Evolutionary conservation across 169 alveolate genomes (phyloP).

Genomic region (Plasmodium reichenowi): DNA sequence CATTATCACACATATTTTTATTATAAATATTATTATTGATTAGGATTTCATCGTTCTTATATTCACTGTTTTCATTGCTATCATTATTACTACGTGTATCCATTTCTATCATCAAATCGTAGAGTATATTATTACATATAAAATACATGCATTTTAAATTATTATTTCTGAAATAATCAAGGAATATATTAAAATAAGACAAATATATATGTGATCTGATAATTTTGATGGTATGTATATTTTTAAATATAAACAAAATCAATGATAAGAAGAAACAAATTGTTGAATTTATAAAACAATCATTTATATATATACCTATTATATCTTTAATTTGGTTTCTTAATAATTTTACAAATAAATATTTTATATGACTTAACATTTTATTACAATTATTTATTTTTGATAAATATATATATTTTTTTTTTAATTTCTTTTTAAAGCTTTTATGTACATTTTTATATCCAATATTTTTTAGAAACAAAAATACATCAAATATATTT

Average conservation of each 20-base stretch:
- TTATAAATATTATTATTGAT: neutral
- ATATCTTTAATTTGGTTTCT: slow-evolving; percentile 25
- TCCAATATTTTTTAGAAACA: slow-evolving; percentile 32
- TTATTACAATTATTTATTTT: slow-evolving; percentile 24
- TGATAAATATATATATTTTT: slow-evolving; percentile 33
- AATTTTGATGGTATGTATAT: slow-evolving; percentile 31
- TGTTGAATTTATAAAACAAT: slow-evolving; percentile 42
- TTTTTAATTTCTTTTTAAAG: slow-evolving; percentile 41
- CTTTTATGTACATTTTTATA: slow-evolving; percentile 11
- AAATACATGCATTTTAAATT: slow-evolving; percentile 9
- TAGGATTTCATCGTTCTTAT: no score
- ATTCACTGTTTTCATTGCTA: no score
- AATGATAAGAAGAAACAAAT: slow-evolving; percentile 36
- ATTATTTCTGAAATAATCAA: slow-evolving; percentile 23
- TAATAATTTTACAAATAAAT: slow-evolving; percentile 24
- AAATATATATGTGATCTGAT: slow-evolving; percentile 34
- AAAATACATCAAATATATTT: slow-evolving; percentile 37
- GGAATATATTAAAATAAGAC: slow-evolving; percentile 12
- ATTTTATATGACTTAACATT: slow-evolving; percentile 34
- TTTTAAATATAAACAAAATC: slow-evolving; percentile 26
- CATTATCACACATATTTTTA: neutral
- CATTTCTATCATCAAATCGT: slow-evolving; percentile 1
- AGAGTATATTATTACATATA: slow-evolving; percentile 28
- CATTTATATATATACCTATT: slow-evolving; percentile 26
- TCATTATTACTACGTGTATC: neutral